Conservation (phyloP, 2,329 filamentous ascomycete species). For the Rugonectria rugulosa region DNA sequence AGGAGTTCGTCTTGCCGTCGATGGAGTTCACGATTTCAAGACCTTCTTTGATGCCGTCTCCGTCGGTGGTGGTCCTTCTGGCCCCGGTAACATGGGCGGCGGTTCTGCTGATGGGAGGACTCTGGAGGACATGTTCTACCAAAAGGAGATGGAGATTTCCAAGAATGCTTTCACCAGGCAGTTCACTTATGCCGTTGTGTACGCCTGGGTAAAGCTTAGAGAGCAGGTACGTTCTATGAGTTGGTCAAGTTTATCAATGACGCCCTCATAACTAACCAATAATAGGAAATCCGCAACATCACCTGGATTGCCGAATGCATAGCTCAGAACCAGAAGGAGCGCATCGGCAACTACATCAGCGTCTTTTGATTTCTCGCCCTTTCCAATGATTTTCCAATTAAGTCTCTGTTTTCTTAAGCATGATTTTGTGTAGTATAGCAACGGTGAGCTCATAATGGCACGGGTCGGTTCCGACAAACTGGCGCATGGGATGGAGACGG, state of each 20-base stretch:
- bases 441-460: slow-evolving; percentile 47
- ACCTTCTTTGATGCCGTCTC: slow-evolving; percentile 92
- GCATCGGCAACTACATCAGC: slow-evolving; percentile 98
- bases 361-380: slow-evolving; percentile 72
- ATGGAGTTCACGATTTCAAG: slow-evolving; percentile 93
- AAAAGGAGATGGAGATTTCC: slow-evolving; percentile 99
- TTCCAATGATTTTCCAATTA: slow-evolving; percentile 22
- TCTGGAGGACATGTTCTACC: slow-evolving; percentile 96
- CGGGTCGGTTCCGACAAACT: slow-evolving; percentile 39
- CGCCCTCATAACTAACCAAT: slow-evolving; percentile 39
- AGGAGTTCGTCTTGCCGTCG: slow-evolving; percentile 90
- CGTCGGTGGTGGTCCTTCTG: slow-evolving; percentile 73
- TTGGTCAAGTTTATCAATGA: not conserved
- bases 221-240: slow-evolving; percentile 77
- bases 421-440: slow-evolving; percentile 54
- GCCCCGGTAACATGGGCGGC: slow-evolving; percentile 85
- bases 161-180: slow-evolving; percentile 95
- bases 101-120: slow-evolving; percentile 84
- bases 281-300: slow-evolving; percentile 96
- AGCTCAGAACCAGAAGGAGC: slow-evolving; percentile 98
- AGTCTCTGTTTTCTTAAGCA: slow-evolving; percentile 40
- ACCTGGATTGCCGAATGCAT: slow-evolving; percentile 99
- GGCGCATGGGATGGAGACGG: slow-evolving; percentile 43
- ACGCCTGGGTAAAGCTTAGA: slow-evolving; percentile 96
- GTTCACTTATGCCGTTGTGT: slow-evolving; percentile 94